Conservation (phyloP, 495 filamentous ascomycete genomes). For the Penicillium bovifimosum region DNA sequence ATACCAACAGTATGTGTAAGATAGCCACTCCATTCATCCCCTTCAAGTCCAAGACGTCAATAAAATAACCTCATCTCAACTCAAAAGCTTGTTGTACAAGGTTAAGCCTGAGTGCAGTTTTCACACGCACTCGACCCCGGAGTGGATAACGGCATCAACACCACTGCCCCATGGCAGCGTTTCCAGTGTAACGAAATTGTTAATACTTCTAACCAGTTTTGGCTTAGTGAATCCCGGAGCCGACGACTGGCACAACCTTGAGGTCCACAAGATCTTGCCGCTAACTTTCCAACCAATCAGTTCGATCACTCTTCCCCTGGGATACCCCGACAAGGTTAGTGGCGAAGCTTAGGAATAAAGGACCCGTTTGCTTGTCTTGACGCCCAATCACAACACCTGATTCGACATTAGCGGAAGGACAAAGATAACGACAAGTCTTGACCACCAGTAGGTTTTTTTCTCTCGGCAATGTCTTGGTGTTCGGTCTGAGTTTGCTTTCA, state of each 20-base stretch:
- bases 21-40: not conserved
- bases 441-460: not conserved
- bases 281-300: conserved; percentile 10
- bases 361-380: conserved; percentile 29
- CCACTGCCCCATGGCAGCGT: not conserved
- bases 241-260: conserved; percentile 8
- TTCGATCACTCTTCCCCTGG: conserved; percentile 1
- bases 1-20: conserved; percentile 10
- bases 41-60: not conserved
- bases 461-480: not conserved
- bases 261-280: conserved; percentile 23
- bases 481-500: no score
- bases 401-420: not conserved
- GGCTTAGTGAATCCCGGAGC: conserved; percentile 14
- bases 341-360: conserved; percentile 7
- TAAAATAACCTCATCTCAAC: not conserved
- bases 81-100: not conserved
- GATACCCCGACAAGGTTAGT: conserved; percentile 8
- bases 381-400: conserved; percentile 12
- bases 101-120: conserved; percentile 8
- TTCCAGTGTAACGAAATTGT: conserved; percentile 10
- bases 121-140: conserved; percentile 16
- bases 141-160: conserved; percentile 5
- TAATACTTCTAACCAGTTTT: conserved; percentile 8
- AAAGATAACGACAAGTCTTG: no score